Evolutionary conservation across 176 grass and related monocot species (phyloP), one percentile per base, ranked within the genome.

Genomic region (Avena insularis): DNA sequence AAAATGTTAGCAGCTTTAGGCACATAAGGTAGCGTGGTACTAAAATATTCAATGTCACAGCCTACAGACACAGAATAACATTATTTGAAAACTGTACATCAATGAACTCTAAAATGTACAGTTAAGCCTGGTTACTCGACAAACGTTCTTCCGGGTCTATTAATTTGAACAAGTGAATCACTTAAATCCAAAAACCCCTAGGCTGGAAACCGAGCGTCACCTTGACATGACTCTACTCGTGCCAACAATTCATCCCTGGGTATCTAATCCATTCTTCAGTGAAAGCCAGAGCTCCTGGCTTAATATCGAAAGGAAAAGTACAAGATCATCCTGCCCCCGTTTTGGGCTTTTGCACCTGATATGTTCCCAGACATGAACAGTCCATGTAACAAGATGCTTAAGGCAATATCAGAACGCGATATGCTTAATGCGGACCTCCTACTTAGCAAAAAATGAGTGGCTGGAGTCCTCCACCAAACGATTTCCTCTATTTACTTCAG

Each of bases 401-500:
- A 64, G 23, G 23, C 2, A 64, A 64, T 4, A 23, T 23, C 6
- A 1, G 29, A 29, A 64, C 5, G 1, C 62, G 14, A 31, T 2
- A 65, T 27, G 62, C 62, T 27, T 63, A 15, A 65, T 2, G 14
- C 31, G 6, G 12, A 65, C 4, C 25, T 29, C 29, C 4, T 65
- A 65, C 5, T 65, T 29, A 38, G n/a, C 3, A 53, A 81, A 43
- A 70, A 46, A 85, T 60, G 29, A n/a, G 50, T 85, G 45, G 51
- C 29, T 63, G 17, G 33, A 85, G 69, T 70, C 61, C 53, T 70
- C 76, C 12, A 67, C 68, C 33, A 67, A 43, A 77, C 31, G 36
- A 12, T 81, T 67, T 19, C 61, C 50, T 47, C 79, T 63, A 59
- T 82, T 80, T 85, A 70, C 60, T 33, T 13, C 36, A 25, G 15